Conservation (phyloP, 116 monocot species). For the Cymodocea nodosa region DNA sequence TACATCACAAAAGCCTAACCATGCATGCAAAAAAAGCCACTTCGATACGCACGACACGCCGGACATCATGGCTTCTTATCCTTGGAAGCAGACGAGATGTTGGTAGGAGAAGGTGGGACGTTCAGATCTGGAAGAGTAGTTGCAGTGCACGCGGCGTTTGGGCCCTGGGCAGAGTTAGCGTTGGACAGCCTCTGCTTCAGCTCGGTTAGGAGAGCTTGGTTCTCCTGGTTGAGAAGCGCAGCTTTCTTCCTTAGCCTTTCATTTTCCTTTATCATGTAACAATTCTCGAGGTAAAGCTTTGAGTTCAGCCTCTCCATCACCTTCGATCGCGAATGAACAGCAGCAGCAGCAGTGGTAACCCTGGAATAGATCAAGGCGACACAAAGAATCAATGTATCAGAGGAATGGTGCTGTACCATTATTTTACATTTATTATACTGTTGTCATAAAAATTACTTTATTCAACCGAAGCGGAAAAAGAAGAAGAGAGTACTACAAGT, state of each 20-base stretch:
- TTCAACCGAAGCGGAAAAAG: neutral
- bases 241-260: slow-evolving; percentile 75
- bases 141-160: neutral
- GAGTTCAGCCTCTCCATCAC: slow-evolving; percentile 62
- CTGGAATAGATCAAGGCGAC: neutral
- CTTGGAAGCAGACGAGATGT: slow-evolving; percentile 4
- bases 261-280: slow-evolving; percentile 72
- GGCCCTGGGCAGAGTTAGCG: slow-evolving; percentile 4
- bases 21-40: neutral
- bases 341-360: neutral
- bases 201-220: slow-evolving; percentile 51
- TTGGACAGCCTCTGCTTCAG: slow-evolving; percentile 42
- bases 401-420: neutral
- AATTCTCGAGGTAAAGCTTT: slow-evolving; percentile 72
- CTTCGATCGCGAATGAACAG: neutral
- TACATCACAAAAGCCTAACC: neutral
- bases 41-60: neutral
- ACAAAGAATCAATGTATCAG: slow-evolving; percentile 1
- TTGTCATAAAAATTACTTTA: too few species aligned
- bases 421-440: too few species aligned
- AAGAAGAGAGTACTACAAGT: too few species aligned
- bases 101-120: slow-evolving; percentile 5
- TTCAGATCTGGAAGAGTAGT: slow-evolving; percentile 34
- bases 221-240: slow-evolving; percentile 63
- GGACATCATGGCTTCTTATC: slow-evolving; percentile 12